phyloP scores from a whole-genome alignment of 352 stramenopile species.

The Globisporangium iwayamae region DNA sequence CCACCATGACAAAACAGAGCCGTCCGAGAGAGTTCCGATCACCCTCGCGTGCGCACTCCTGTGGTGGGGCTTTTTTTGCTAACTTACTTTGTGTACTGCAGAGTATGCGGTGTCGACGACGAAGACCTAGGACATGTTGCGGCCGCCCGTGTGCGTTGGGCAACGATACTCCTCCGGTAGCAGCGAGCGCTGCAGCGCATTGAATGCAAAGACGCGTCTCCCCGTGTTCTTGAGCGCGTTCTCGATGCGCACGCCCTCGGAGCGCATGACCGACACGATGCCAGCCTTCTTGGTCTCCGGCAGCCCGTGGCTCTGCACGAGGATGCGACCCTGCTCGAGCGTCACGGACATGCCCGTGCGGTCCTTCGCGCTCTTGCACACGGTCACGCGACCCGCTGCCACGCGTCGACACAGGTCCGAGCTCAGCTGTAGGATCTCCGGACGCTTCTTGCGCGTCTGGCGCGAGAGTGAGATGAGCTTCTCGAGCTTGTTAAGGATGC shows the following conservation, averaged over 20 bases:
- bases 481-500: slow-evolving; percentile 55
- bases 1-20: not conserved
- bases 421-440: slow-evolving; percentile 82
- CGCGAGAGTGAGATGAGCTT: slow-evolving; percentile 66
- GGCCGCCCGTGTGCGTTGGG: slow-evolving; percentile 69
- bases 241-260: slow-evolving; percentile 81
- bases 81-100: not conserved
- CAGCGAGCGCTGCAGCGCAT: slow-evolving; percentile 76
- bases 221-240: slow-evolving; percentile 86
- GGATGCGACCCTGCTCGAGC: slow-evolving; percentile 90
- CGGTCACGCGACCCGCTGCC: slow-evolving; percentile 88
- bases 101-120: not conserved
- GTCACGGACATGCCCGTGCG: slow-evolving; percentile 97
- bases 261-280: slow-evolving; percentile 82
- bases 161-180: slow-evolving; percentile 83
- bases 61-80: not conserved
- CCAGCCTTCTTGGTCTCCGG: slow-evolving; percentile 68
- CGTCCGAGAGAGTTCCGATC: slow-evolving; percentile 3
- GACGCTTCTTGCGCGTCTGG: slow-evolving; percentile 77
- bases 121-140: slow-evolving; percentile 65
- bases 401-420: slow-evolving; percentile 81
- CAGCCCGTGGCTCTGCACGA: slow-evolving; percentile 73
- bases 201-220: slow-evolving; percentile 81
- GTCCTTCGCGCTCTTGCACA: slow-evolving; percentile 98
- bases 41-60: slow-evolving; percentile 1